Conservation (phyloP, 139 green algal species). For the Chlorella ohadii region DNA sequence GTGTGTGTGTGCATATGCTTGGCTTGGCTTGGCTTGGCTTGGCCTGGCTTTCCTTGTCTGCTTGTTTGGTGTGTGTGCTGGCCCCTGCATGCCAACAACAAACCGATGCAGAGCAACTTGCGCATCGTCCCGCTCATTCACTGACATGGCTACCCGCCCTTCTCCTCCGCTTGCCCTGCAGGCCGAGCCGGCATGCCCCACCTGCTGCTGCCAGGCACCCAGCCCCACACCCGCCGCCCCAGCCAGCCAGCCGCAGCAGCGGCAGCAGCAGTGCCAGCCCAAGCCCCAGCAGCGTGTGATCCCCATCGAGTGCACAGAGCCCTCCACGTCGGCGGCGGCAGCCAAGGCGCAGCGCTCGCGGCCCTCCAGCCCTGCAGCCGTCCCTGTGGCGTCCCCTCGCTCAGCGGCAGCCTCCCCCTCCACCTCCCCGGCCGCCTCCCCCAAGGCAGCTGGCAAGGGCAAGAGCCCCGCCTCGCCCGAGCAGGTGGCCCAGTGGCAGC, state of each 20-base stretch:
- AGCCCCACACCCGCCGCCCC: background rate
- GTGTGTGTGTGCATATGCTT: background rate
- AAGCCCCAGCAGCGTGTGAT: background rate
- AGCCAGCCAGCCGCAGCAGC: background rate
- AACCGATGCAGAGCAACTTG: no score
- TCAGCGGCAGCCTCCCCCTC: background rate
- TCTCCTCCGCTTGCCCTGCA: background rate
- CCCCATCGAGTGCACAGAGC: background rate
- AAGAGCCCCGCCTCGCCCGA: conserved; percentile 4
- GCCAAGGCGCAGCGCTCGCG: no score
- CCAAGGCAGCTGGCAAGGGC: conserved; percentile 18
- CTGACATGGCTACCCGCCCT: background rate
- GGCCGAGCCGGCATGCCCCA: background rate
- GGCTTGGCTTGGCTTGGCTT: background rate
- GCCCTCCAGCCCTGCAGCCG: background rate
- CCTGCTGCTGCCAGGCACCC: background rate
- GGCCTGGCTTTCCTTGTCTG: background rate
- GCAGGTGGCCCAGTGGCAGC: background rate
- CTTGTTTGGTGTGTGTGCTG: background rate
- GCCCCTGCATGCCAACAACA: background rate
- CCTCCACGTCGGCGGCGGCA: background rate
- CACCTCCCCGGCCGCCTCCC: no score
- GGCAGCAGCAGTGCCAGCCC: background rate
- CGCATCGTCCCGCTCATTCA: no score
- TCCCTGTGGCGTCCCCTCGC: background rate